A percentile compares a stretch with the other conserved stretches of the same genome.
Conservation (phyloP, 768 basidiomycete species). For the Leccinum obscurum region DNA sequence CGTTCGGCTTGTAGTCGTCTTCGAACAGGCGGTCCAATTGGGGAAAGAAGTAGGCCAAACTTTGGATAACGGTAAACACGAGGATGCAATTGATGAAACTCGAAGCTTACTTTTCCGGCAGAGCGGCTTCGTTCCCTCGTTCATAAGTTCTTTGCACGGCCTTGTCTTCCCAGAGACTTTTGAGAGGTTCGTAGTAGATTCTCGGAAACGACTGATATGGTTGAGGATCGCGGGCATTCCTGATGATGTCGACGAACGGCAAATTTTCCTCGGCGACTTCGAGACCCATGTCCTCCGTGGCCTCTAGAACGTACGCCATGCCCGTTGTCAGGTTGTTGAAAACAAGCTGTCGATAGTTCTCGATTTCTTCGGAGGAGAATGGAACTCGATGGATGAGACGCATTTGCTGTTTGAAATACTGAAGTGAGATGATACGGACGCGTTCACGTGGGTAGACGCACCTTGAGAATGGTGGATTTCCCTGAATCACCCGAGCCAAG, state of each 20-base stretch:
- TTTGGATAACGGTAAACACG: constrained; percentile 28
- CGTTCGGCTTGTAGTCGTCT: constrained; percentile 67
- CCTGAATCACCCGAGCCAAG: constrained; percentile 93
- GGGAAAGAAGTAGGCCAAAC: constrained; percentile 75
- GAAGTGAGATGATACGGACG: constrained; percentile 2
- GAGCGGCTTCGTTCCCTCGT: constrained; percentile 85
- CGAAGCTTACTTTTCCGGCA: constrained; percentile 81
- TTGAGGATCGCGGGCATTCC: constrained; percentile 66
- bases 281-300: constrained; percentile 88
- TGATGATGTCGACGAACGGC: constrained; percentile 60
- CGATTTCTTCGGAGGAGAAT: constrained; percentile 80
- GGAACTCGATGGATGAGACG: constrained; percentile 88
- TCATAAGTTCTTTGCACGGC: constrained; percentile 74
- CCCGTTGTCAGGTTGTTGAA: constrained; percentile 92
- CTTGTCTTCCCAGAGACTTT: constrained; percentile 73
- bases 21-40: constrained; percentile 80
- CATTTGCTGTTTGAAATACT: constrained; percentile 72
- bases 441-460: constrained; percentile 25
- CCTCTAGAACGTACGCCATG: constrained; percentile 77
- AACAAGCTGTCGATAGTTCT: constrained; percentile 87
- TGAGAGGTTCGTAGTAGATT: constrained; percentile 65
- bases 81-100: background rate
- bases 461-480: constrained; percentile 91
- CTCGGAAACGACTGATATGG: constrained; percentile 81
- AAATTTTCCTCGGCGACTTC: constrained; percentile 63